Evolutionary conservation across 2,329 filamentous ascomycete species (phyloP), one percentile per base, ranked within the genome.

Genomic region (Penicillium sumatraense): DNA sequence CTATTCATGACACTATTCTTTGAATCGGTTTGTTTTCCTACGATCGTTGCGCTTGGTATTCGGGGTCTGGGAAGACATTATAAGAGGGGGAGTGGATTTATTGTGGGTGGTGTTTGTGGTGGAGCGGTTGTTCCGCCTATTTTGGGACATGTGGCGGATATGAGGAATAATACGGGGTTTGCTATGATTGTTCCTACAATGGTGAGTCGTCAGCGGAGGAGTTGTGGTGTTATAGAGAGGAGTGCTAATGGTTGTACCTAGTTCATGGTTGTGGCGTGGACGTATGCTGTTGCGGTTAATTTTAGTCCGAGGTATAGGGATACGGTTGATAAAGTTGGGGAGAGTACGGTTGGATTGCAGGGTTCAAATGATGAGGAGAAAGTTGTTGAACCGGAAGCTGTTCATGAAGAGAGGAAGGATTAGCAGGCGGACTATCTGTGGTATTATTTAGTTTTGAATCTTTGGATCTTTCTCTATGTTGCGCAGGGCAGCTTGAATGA

Each of bases 21-120:
- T 67, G 90, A 93, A 71, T 89, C 88, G 0, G 90, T 91, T 49
- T 85, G 91, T 63, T 96, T 90, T 80, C 91, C 92, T 0, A 86
- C 93, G 1, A 87, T 95, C 56, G 91, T 92, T 62, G 86, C 89
- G 3, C 82, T 95, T 11, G 89, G 89, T 3, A 86, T 96, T 56
- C 85, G 90, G 20, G 89, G 89, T 2, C 80, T 92, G 1, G 90
- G 90, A 5, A 83, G 86, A 16, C 87, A 93, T 75, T 90, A 87
- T 31, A 92, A 93, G 78, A 83, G 89, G 57, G 90, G 89, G 1
- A 87, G 86, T 2, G 89, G 89, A 1, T 89, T 85, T 70, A 86
- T 96, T 60, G 82, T 91, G 2, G 87, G 80, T 4, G 89, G 87
- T 61, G 88, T 93, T 0, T 80, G 83, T 14, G 89, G 90, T 13